Percentiles rank a stretch among this genome's conserved stretches.
These are phyloP conservation scores for Entomortierella parvispora DNA, from an alignment of 192 early-diverging fungal species.

Conservation along the genomic window DNA sequence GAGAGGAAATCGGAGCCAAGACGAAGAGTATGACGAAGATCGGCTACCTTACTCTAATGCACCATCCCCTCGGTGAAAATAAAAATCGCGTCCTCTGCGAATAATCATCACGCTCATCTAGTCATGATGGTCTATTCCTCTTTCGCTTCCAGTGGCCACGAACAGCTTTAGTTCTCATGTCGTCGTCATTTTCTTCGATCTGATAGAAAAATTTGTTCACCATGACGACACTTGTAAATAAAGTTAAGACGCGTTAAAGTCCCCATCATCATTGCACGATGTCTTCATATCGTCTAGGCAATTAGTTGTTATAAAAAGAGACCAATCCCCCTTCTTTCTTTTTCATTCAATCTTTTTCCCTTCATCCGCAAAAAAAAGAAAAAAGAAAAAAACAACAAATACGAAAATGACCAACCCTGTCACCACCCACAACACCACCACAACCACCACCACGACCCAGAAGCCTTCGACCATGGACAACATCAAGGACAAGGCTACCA, in stretches of 20 bases:
- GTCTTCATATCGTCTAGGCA: too few relatives aligned
- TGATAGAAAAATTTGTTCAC: background rate
- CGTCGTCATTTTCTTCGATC: background rate
- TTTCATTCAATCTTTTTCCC: background rate
- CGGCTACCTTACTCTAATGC: background rate
- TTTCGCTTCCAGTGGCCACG: background rate
- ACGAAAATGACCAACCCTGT: constrained; percentile 20
- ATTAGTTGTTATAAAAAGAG: too few relatives aligned
- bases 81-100: too few relatives aligned
- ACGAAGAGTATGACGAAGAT: constrained; percentile 11
- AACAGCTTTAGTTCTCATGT: background rate
- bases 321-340: too few relatives aligned
- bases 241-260: background rate
- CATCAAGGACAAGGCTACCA: constrained; percentile 38
- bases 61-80: background rate
- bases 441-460: constrained; percentile 6
- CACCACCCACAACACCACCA: constrained; percentile 5
- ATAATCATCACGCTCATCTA: too few relatives aligned
- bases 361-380: background rate
- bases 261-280: background rate
- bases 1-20: background rate
- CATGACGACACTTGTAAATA: background rate
- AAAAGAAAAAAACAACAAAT: background rate
- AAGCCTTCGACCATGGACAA: constrained; percentile 34
- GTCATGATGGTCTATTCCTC: background rate